phyloP scores from a whole-genome alignment of 495 filamentous ascomycete species.

The Penicillium atrosanguineum region DNA sequence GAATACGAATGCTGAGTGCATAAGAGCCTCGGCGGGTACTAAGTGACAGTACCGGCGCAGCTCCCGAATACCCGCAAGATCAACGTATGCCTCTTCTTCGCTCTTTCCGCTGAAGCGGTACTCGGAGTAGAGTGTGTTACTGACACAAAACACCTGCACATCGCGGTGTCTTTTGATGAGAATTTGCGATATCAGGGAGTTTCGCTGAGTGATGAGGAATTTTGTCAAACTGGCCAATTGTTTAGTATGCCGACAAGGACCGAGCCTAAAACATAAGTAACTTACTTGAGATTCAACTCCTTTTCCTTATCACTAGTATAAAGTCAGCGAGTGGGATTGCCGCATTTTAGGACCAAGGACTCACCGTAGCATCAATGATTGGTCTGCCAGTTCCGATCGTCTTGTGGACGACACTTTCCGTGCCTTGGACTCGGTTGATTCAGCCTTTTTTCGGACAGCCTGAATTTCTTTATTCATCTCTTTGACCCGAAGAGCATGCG shows the following conservation, averaged over 20 bases:
- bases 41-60: constrained; percentile 31
- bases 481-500: not conserved
- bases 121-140: constrained; percentile 28
- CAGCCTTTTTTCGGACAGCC: not conserved
- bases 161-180: constrained; percentile 3
- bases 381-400: too few species aligned
- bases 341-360: too few species aligned
- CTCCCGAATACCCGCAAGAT: constrained; percentile 28
- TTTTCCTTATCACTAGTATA: not conserved
- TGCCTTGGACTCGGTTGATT: not conserved
- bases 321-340: not conserved
- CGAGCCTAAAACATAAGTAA: too few species aligned
- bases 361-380: too few species aligned
- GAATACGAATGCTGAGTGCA: constrained; percentile 18
- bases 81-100: constrained; percentile 16
- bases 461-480: constrained; percentile 7
- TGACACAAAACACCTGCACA: constrained; percentile 31
- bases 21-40: constrained; percentile 27
- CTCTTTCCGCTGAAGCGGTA: constrained; percentile 5
- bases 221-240: not conserved
- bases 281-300: not conserved
- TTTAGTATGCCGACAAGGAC: not conserved
- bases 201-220: constrained; percentile 10
- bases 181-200: constrained; percentile 1
- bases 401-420: not conserved